These are phyloP conservation scores for Colletotrichum acutatum DNA, from an alignment of 2,329 filamentous ascomycete species.

Conservation along the genomic window DNA sequence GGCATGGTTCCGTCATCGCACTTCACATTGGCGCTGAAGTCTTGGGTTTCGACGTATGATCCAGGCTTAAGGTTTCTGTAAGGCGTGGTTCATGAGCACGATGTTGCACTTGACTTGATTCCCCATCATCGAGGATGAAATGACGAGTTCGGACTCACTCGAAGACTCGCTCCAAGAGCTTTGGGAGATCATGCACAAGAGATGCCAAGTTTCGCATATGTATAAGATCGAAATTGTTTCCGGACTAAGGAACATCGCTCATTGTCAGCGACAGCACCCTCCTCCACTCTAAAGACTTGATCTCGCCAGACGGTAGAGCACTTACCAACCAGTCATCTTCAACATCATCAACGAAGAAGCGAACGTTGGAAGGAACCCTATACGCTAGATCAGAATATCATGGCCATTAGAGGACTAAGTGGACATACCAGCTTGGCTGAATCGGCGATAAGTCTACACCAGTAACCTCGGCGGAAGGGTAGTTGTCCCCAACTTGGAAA, in stretches of 20 bases:
- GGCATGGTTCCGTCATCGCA: slow-evolving; percentile 48
- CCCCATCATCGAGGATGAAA: slow-evolving; percentile 3
- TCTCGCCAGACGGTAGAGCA: too few species aligned
- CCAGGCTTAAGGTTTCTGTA: slow-evolving; percentile 49
- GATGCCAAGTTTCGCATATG: not conserved
- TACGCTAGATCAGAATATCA: not conserved
- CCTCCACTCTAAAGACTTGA: not conserved
- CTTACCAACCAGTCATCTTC: not conserved
- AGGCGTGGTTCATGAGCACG: slow-evolving; percentile 25
- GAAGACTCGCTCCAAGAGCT: not conserved
- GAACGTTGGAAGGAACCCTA: not conserved
- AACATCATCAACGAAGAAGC: not conserved
- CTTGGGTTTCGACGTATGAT: slow-evolving; percentile 58
- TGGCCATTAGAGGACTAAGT: not conserved
- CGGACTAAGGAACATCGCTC: not conserved
- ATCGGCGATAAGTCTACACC: slow-evolving; percentile 42
- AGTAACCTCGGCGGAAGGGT: slow-evolving; percentile 38
- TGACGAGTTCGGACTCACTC: not conserved
- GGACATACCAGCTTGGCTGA: slow-evolving; percentile 29
- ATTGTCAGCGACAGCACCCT: too few species aligned
- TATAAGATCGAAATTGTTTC: not conserved
- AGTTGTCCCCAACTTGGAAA: not conserved
- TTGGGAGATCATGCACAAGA: not conserved
- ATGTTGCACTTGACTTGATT: not conserved
- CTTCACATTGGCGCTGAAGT: slow-evolving; percentile 51